These are phyloP conservation scores for Scenedesmus sp. DNA, from an alignment of 163 green algal species.

Conservation along the genomic window DNA sequence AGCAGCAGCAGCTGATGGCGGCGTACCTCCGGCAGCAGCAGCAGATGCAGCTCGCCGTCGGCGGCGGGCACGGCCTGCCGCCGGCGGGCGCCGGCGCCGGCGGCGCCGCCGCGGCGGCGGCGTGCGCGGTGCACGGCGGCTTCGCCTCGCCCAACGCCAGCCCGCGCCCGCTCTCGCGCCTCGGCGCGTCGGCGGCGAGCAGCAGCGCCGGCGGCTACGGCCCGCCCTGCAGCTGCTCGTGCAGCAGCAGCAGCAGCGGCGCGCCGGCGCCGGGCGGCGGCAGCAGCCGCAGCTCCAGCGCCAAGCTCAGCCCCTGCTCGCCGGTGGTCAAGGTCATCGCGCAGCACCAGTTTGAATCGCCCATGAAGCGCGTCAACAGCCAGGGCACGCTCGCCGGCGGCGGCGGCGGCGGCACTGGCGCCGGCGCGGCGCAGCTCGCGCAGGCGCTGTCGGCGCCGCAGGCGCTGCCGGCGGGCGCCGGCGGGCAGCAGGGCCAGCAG, in stretches of 20 bases:
- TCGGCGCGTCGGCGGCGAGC: background rate
- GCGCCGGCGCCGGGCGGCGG: background rate
- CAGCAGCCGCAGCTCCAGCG: constrained; percentile 13
- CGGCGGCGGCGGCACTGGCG: too few relatives aligned
- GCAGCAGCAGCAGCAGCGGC: constrained; percentile 37
- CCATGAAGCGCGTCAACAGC: constrained; percentile 26
- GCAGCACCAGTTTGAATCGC: constrained; percentile 33
- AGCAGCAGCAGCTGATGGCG: constrained; percentile 27
- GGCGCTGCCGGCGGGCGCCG: background rate
- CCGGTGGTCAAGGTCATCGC: constrained; percentile 1
- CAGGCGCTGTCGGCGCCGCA: background rate
- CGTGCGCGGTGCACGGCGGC: background rate
- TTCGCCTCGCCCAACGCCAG: constrained; percentile 36
- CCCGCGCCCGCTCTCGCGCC: constrained; percentile 13
- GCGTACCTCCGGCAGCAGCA: constrained; percentile 42
- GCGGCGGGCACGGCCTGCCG: too few relatives aligned
- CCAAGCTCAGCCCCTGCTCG: constrained; percentile 5
- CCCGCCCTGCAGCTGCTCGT: background rate
- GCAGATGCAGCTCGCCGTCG: constrained; percentile 11
- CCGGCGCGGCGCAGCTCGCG: constrained; percentile 23
- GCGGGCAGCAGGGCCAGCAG: constrained; percentile 23
- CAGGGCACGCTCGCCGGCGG: constrained; percentile 18
- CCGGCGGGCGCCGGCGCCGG: background rate
- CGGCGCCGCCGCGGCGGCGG: constrained; percentile 4
- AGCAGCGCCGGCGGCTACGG: background rate